Base-by-base conservation (phyloP, 2,329 filamentous ascomycete genomes). In the Thielaviopsis euricoi region DNA sequence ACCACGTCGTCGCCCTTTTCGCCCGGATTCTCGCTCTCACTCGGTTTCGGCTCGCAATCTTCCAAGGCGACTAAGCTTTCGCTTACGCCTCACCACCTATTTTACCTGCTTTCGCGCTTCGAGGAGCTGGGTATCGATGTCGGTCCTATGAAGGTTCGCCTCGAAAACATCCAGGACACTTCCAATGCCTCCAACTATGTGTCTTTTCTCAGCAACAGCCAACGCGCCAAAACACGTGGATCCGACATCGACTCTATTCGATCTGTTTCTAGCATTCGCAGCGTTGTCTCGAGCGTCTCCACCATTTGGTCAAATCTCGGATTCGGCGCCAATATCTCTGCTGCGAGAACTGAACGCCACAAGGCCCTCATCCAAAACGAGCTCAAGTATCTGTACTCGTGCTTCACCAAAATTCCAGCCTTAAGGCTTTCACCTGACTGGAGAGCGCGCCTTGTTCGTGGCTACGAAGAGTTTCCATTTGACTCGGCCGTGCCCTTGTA, bases 331-430 rank as follows among this genome's bases (percentile, higher is more conserved):
- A 86, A 85, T 70, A 88, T 88, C 65, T 84, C 86, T 49, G 81
- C 82, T 54, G 85, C 89, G 63, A 87, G 90, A 67, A 87, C 83
- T 40, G 93, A 96, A 71, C 89, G 89, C 67, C 89, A 93, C 69
- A 95, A 94, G 71, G 85, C 85, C 59, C 86, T 88, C 51, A 72
- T 93, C 58, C 83, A 93, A 67, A 82, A 86, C 59, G 93, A 98
- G 68, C 74, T 96, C 64, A 96, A 91, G 70, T 97, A 98, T 69
- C 77, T 98, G 37, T 98, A 96, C 73, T 97, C 93, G 49, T 89
- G 93, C 59, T 98, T 97, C 68, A 98, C 93, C 66, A 98, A 97
- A 73, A 95, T 98, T 50, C 93, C 93, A 0, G 95, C 88, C 67
- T 75, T 98, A 62, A 83, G 86, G 62, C 76, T 98, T 58, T 84